phyloP scores from a whole-genome alignment of 345 rosid species.

The Xanthoceras sorbifolium region DNA sequence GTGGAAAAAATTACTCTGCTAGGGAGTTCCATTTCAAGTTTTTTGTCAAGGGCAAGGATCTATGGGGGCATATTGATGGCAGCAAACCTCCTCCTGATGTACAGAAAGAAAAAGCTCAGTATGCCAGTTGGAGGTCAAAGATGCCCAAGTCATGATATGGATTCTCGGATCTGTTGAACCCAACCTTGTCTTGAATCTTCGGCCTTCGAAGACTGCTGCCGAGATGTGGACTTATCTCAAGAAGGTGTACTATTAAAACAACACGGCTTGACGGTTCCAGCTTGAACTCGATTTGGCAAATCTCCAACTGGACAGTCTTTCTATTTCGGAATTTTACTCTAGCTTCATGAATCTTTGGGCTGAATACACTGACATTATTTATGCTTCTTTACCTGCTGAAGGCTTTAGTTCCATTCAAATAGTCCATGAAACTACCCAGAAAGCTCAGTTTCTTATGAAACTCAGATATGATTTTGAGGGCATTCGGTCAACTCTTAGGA shows the following conservation, averaged over 20 bases:
- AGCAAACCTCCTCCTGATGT: too few relatives aligned
- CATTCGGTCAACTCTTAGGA: slow-evolving; percentile 1
- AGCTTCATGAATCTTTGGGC: too few relatives aligned
- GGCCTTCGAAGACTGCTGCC: too few relatives aligned
- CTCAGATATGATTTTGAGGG: slow-evolving; percentile 1
- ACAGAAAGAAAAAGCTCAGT: too few relatives aligned
- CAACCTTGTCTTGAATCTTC: neutral
- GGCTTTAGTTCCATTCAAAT: neutral
- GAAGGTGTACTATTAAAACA: too few relatives aligned
- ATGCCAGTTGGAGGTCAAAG: neutral
- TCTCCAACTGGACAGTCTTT: too few relatives aligned
- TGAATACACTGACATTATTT: too few relatives aligned
- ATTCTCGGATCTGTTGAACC: neutral
- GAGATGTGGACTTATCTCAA: too few relatives aligned
- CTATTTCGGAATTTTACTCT: too few relatives aligned
- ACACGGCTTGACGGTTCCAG: too few relatives aligned
- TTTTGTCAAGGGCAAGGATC: neutral
- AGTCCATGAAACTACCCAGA: slow-evolving; percentile 7
- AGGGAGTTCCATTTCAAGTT: neutral
- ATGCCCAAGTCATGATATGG: slow-evolving; percentile 3
- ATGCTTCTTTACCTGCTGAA: too few relatives aligned
- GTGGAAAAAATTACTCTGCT: neutral
- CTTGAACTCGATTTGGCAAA: too few relatives aligned
- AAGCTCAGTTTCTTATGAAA: slow-evolving; percentile 3
- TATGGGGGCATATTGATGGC: neutral